Percentiles rank a stretch among this genome's conserved stretches.
Evolutionary conservation across 2,329 filamentous ascomycete species (phyloP).

Genomic region (Cladosporium colombiae): DNA sequence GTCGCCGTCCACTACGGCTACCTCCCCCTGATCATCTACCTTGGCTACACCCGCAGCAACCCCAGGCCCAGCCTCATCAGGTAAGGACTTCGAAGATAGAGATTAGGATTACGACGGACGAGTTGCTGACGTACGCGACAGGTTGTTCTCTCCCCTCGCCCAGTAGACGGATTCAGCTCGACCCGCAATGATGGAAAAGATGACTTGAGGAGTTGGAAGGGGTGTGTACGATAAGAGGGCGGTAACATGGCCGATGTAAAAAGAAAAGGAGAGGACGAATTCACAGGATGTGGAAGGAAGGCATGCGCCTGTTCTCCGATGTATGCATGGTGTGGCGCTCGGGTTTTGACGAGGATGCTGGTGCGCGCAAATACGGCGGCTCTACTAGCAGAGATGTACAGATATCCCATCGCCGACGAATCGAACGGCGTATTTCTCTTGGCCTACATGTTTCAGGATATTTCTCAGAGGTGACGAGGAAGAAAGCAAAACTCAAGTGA

Average conservation of each 20-base stretch:
- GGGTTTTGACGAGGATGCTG: slow-evolving; percentile 11
- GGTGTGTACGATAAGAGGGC: slow-evolving; percentile 25
- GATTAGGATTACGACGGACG: background rate
- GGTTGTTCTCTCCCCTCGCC: slow-evolving; percentile 36
- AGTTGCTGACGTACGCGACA: slow-evolving; percentile 21
- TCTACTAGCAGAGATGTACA: slow-evolving; percentile 6
- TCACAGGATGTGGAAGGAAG: background rate
- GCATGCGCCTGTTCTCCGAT: background rate
- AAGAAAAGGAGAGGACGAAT: background rate
- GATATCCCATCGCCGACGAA: slow-evolving; percentile 21
- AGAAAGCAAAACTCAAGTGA: background rate
- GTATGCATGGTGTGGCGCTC: slow-evolving; percentile 20
- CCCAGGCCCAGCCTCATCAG: slow-evolving; percentile 80
- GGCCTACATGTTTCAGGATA: background rate
- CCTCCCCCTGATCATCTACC: slow-evolving; percentile 92
- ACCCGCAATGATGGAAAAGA: background rate
- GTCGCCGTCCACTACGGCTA: slow-evolving; percentile 98
- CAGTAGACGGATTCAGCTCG: slow-evolving; percentile 27
- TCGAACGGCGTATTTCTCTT: slow-evolving; percentile 22
- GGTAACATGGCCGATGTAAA: background rate
- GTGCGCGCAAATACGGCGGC: background rate
- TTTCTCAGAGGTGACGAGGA: background rate
- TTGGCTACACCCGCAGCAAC: slow-evolving; percentile 93
- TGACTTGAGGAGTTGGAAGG: background rate
- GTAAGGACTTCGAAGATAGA: slow-evolving; percentile 41